Evolutionary conservation across 2,329 filamentous ascomycete species (phyloP).

Genomic region (Phyllosticta citriasiana): DNA sequence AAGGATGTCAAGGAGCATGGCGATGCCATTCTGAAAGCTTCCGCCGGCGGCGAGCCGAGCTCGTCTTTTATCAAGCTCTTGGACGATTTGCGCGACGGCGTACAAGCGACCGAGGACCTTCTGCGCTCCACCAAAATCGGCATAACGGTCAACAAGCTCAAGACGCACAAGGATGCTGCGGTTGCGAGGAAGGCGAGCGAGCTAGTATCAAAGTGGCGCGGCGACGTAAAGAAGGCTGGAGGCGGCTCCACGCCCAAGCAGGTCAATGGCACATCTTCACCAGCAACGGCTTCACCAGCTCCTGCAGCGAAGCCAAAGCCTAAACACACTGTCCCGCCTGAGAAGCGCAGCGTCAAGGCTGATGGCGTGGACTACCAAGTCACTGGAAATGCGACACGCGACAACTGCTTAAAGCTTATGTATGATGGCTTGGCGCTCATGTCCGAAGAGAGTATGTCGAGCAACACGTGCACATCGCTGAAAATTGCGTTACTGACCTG

Average conservation of each 20-base stretch:
- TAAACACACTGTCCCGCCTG: conserved; percentile 49
- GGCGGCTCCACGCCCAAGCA: conserved; percentile 40
- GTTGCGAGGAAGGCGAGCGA: conserved; percentile 68
- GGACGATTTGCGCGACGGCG: conserved; percentile 67
- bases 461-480: neutral
- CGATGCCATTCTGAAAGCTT: conserved; percentile 71
- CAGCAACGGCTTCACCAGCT: conserved; percentile 40
- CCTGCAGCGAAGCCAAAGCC: conserved; percentile 39
- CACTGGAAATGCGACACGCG: conserved; percentile 63
- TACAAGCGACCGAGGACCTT: conserved; percentile 78
- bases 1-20: conserved; percentile 71
- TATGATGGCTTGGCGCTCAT: conserved; percentile 85
- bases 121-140: conserved; percentile 87
- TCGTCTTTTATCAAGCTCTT: conserved; percentile 64
- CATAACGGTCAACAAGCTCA: conserved; percentile 76
- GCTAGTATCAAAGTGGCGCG: conserved; percentile 82
- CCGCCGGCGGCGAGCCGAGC: conserved; percentile 62
- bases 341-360: conserved; percentile 72
- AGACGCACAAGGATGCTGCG: conserved; percentile 62
- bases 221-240: conserved; percentile 53
- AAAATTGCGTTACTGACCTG: neutral
- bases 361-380: conserved; percentile 71
- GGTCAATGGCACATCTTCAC: conserved; percentile 30
- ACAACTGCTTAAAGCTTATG: conserved; percentile 80
- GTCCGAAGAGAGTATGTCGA: conserved; percentile 40